phyloP scores from a whole-genome alignment of 192 early-diverging fungal species.

The Gonapodya prolifera region DNA sequence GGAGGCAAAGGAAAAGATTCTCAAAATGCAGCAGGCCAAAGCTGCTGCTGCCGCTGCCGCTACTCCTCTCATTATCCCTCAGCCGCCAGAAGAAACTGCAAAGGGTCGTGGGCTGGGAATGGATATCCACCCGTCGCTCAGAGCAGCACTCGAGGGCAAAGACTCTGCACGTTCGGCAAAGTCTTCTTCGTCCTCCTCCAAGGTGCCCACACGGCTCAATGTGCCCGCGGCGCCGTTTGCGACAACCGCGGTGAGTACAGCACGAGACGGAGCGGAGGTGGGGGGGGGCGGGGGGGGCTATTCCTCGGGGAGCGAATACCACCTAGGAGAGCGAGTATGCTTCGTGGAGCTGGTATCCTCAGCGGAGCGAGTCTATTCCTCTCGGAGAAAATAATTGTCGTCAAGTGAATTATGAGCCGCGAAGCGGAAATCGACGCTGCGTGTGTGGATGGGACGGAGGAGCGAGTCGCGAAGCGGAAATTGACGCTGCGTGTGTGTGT shows the following conservation, averaged over 20 bases:
- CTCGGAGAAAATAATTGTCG: not conserved
- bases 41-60: not conserved
- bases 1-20: slow-evolving; percentile 3
- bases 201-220: not conserved
- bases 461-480: slow-evolving; percentile 15
- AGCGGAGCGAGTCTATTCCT: not conserved
- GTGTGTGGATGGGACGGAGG: slow-evolving; percentile 46
- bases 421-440: no score
- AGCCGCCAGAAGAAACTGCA: not conserved
- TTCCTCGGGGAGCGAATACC: not conserved
- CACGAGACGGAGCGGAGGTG: not conserved
- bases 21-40: not conserved
- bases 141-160: not conserved
- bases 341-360: not conserved
- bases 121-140: not conserved
- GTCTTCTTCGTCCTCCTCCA: not conserved
- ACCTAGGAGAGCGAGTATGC: not conserved
- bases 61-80: not conserved
- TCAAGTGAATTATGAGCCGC: not conserved
- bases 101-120: not conserved
- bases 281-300: not conserved
- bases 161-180: not conserved
- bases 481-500: not conserved
- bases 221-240: not conserved
- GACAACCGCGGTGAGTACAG: not conserved